These are phyloP conservation scores for Cymbopogon citratus DNA, from an alignment of 176 grass and related monocot species.

Conservation along the genomic window DNA sequence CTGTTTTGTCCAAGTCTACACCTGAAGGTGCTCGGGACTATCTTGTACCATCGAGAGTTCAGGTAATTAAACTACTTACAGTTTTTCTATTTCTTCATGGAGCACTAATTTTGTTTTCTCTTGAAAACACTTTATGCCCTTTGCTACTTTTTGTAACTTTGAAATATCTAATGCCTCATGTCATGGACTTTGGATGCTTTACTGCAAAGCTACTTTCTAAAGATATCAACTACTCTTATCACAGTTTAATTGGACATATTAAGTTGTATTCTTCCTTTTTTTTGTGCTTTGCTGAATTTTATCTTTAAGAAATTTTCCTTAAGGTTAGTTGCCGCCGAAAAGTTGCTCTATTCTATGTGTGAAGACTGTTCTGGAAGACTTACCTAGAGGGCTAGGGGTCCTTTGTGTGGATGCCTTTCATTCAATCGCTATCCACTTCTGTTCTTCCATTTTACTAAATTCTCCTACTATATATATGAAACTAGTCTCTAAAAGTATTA, in stretches of 20 bases:
- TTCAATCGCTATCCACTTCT: background rate
- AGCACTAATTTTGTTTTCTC: background rate
- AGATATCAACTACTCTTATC: background rate
- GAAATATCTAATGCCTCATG: background rate
- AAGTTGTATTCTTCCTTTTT: background rate
- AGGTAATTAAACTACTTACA: conserved; percentile 50
- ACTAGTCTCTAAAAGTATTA: background rate
- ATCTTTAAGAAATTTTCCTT: conserved; percentile 11
- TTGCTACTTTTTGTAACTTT: background rate
- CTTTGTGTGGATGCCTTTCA: background rate
- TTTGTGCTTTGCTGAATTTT: background rate
- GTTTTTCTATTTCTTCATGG: background rate
- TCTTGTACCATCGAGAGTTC: conserved; percentile 99
- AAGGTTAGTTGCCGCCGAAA: background rate
- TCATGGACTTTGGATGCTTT: background rate
- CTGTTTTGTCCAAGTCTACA: conserved; percentile 95
- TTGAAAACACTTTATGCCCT: background rate
- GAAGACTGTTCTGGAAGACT: background rate
- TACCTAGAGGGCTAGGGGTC: background rate
- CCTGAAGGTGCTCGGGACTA: conserved; percentile 96
- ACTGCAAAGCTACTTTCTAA: background rate
- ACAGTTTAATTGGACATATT: conserved; percentile 13
- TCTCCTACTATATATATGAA: background rate
- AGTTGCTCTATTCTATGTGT: background rate
- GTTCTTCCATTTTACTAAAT: conserved; percentile 1